These are phyloP conservation scores for Nakazawaea siamensis DNA, from an alignment of 805 yeast species.

Conservation along the genomic window DNA sequence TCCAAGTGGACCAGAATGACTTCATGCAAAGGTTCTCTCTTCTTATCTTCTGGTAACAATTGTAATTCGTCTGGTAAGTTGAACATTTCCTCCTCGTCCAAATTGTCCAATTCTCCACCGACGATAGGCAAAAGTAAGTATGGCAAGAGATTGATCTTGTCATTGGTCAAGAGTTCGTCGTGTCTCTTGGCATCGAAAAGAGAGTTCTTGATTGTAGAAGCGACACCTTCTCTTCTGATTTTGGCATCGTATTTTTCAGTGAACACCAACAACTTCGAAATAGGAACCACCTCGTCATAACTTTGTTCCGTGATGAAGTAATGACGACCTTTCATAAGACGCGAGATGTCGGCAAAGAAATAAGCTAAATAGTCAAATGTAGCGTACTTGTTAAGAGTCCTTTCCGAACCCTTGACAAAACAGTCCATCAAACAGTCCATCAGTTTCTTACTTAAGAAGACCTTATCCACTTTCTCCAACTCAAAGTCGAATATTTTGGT, in stretches of 20 bases:
- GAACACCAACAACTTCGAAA: conserved; percentile 74
- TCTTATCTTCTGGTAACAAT: conserved; percentile 64
- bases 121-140: conserved; percentile 77
- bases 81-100: conserved; percentile 78
- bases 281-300: conserved; percentile 71
- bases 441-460: conserved; percentile 48
- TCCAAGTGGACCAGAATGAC: conserved; percentile 72
- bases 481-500: conserved; percentile 38
- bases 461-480: conserved; percentile 28
- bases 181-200: conserved; percentile 75
- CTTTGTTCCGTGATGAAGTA: conserved; percentile 67
- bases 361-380: conserved; percentile 77
- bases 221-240: conserved; percentile 85
- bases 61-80: conserved; percentile 86
- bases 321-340: conserved; percentile 64
- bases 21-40: conserved; percentile 63
- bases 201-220: conserved; percentile 85
- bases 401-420: conserved; percentile 77
- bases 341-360: conserved; percentile 84
- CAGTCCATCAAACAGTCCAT: conserved; percentile 83
- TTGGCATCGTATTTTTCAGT: conserved; percentile 74
- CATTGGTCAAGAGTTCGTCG: conserved; percentile 46
- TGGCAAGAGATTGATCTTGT: conserved; percentile 66
- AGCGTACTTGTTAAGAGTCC: conserved; percentile 63
- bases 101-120: conserved; percentile 59